Evolutionary conservation across 208 protist species (phyloP).

Genomic region (Perkinsela sp.): DNA sequence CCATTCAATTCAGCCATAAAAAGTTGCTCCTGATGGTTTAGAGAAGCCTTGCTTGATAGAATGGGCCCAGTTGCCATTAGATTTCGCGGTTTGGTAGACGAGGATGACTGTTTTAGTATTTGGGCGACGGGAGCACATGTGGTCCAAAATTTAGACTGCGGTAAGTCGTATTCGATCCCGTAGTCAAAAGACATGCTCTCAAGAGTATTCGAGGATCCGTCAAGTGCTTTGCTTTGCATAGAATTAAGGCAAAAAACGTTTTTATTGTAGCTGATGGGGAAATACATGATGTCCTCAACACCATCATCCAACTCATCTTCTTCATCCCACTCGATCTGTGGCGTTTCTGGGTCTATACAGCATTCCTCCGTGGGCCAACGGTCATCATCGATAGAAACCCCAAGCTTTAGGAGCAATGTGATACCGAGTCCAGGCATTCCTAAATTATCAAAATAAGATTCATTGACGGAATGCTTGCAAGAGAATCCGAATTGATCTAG

Average conservation of each 20-base stretch:
- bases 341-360: background rate
- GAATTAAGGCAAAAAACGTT: background rate
- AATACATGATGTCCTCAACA: background rate
- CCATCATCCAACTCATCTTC: background rate
- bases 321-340: background rate
- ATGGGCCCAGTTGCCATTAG: background rate
- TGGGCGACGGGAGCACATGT: background rate
- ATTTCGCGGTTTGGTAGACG: background rate
- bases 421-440: no score
- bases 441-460: no score
- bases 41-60: background rate
- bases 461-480: no score
- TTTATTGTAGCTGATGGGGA: background rate
- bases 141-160: background rate
- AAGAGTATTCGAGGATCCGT: background rate
- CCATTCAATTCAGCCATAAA: background rate
- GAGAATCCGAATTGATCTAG: no score
- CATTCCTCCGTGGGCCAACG: background rate
- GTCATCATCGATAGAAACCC: no score
- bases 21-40: background rate
- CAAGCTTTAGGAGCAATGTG: no score
- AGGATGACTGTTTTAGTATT: background rate
- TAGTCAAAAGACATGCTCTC: background rate
- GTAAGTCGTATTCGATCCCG: background rate
- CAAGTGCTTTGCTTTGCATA: no score